Conservation (phyloP, 768 basidiomycete genomes). For the Tricholomella constricta region DNA sequence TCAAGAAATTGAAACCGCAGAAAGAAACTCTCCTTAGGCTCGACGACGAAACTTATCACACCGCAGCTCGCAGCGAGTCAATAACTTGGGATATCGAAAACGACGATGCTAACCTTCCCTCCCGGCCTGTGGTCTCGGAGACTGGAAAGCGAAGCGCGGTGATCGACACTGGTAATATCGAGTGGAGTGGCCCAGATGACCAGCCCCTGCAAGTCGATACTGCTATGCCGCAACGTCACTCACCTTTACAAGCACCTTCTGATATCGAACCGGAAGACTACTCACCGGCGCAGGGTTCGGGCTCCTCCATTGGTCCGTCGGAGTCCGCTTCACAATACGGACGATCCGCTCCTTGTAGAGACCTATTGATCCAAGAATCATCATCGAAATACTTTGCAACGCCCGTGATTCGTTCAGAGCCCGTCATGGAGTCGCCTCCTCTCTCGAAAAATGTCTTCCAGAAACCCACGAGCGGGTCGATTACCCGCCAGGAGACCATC, state of each 20-base stretch:
- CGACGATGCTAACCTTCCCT: conserved; percentile 30
- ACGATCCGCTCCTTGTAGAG: not conserved
- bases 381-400: conserved; percentile 13
- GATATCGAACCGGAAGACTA: not conserved
- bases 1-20: not conserved
- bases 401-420: not conserved
- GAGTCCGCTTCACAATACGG: conserved; percentile 56
- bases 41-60: not conserved
- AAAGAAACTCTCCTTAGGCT: not conserved
- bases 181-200: not conserved
- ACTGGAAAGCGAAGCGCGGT: conserved; percentile 30
- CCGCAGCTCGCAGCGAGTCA: conserved; percentile 30
- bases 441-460: not conserved
- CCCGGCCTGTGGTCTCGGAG: not conserved
- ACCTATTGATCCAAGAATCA: not conserved
- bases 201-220: not conserved
- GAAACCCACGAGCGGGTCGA: not conserved
- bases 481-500: not conserved
- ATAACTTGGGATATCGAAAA: conserved; percentile 60
- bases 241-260: not conserved
- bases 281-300: conserved; percentile 12
- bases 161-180: conserved; percentile 32
- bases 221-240: not conserved
- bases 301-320: conserved; percentile 41
- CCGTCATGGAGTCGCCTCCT: not conserved